Conservation (phyloP, 163 green algal species). For the Chlamydomonas reinhardtii region DNA sequence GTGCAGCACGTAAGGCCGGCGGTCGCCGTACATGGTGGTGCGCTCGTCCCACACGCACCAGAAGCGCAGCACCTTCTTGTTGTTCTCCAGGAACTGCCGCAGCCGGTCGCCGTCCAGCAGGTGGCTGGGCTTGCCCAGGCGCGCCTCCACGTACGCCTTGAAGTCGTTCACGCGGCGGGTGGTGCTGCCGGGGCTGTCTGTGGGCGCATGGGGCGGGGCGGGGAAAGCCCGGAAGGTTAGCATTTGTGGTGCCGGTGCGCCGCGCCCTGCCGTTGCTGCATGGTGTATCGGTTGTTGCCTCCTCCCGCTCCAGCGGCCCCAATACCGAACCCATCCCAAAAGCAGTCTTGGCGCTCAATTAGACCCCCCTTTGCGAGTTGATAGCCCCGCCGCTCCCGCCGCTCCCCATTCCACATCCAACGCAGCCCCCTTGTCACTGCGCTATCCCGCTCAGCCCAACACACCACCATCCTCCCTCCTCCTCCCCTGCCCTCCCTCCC, state of each 20-base stretch:
- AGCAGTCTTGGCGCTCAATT: too few species aligned
- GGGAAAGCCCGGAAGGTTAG: background rate
- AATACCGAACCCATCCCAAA: too few species aligned
- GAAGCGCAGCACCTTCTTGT: conserved; percentile 78
- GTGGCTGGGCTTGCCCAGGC: conserved; percentile 80
- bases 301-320: too few species aligned
- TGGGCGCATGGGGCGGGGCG: background rate
- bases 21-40: conserved; percentile 84
- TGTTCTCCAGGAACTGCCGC: conserved; percentile 87
- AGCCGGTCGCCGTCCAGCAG: conserved; percentile 74
- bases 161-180: conserved; percentile 73
- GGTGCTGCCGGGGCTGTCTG: conserved; percentile 20
- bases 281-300: too few species aligned
- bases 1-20: conserved; percentile 89
- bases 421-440: too few species aligned
- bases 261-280: too few species aligned
- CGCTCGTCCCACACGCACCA: conserved; percentile 93
- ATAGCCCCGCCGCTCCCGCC: too few species aligned
- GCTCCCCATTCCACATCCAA: too few species aligned
- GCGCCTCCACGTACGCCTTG: conserved; percentile 81
- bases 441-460: too few species aligned
- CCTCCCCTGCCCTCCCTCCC: too few species aligned
- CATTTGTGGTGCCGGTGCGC: background rate
- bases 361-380: too few species aligned
- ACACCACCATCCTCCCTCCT: too few species aligned